These are phyloP conservation scores for Calonectria hongkongensis DNA, from an alignment of 2,329 filamentous ascomycete genomes.

Conservation along the genomic window DNA sequence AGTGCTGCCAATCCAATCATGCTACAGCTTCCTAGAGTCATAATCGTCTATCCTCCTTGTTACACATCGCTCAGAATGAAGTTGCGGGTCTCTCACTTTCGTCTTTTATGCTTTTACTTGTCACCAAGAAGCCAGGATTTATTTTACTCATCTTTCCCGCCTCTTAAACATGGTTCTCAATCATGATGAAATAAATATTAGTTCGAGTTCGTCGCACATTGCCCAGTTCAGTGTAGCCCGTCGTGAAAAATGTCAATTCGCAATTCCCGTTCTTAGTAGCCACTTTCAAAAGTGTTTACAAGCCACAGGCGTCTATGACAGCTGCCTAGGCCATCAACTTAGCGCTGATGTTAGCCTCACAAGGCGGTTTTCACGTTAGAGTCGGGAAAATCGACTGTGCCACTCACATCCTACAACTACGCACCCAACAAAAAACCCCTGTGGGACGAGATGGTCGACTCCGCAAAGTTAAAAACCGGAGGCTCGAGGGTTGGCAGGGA, in stretches of 20 bases:
- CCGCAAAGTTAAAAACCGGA: neutral
- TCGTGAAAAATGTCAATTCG: too few species aligned
- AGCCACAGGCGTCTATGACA: too few species aligned
- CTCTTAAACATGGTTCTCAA: neutral
- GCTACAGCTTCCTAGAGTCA: too few species aligned
- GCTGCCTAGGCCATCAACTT: neutral
- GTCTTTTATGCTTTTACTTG: too few species aligned
- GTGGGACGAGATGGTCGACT: neutral
- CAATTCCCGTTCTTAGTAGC: neutral
- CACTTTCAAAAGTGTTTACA: neutral
- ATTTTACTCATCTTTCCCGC: too few species aligned
- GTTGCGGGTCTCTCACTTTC: too few species aligned
- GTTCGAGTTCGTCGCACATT: neutral
- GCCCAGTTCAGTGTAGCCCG: neutral
- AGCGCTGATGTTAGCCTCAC: neutral
- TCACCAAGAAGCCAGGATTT: too few species aligned
- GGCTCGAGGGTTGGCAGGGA: neutral
- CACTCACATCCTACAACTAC: neutral
- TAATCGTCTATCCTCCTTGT: too few species aligned
- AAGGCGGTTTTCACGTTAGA: neutral
- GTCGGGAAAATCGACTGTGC: neutral
- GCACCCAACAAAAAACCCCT: neutral
- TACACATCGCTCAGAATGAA: too few species aligned
- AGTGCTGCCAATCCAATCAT: too few species aligned
- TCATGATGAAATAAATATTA: neutral